phyloP scores from a whole-genome alignment of 1,284 basidiomycete genomes.

The Mycosarcoma mackinlayi region DNA sequence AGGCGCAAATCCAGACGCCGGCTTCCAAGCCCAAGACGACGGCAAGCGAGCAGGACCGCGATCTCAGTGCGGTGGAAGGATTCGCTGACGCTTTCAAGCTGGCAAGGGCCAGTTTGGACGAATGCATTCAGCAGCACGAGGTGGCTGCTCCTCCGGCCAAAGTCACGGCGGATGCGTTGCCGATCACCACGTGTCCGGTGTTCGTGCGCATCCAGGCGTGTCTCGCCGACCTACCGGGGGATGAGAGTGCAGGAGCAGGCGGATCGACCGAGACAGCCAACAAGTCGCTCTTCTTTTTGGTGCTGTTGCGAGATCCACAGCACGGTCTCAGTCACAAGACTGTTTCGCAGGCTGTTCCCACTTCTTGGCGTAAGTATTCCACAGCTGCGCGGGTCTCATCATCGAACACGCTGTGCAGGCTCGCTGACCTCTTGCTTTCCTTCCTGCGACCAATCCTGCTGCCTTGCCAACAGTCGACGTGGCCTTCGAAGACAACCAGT shows the following conservation, averaged over 20 bases:
- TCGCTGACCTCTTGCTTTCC: slow-evolving; percentile 3
- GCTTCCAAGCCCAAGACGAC: slow-evolving; percentile 37
- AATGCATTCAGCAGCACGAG: slow-evolving; percentile 81
- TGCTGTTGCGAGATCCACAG: slow-evolving; percentile 61
- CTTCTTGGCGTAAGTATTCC: slow-evolving; percentile 59
- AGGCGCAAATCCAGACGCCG: slow-evolving; percentile 40
- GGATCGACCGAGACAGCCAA: slow-evolving; percentile 18
- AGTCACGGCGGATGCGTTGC: slow-evolving; percentile 66
- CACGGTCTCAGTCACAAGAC: slow-evolving; percentile 62
- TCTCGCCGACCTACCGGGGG: slow-evolving; percentile 44
- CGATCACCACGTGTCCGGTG: slow-evolving; percentile 88
- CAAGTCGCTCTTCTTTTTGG: slow-evolving; percentile 55
- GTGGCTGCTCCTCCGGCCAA: slow-evolving; percentile 50
- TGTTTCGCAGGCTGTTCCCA: slow-evolving; percentile 60
- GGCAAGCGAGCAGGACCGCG: slow-evolving; percentile 69
- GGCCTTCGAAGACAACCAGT: slow-evolving; percentile 60
- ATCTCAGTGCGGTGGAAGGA: slow-evolving; percentile 84
- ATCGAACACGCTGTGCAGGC: too few relatives aligned
- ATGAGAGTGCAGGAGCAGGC: neutral
- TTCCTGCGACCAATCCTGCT: too few relatives aligned
- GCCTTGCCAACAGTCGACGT: slow-evolving; percentile 49
- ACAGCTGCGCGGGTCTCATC: neutral
- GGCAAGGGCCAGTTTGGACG: slow-evolving; percentile 77
- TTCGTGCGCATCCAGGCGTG: slow-evolving; percentile 90
- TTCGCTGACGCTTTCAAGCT: slow-evolving; percentile 84